Conservation (phyloP, 441 rosid species). For the Daphne laureola region DNA sequence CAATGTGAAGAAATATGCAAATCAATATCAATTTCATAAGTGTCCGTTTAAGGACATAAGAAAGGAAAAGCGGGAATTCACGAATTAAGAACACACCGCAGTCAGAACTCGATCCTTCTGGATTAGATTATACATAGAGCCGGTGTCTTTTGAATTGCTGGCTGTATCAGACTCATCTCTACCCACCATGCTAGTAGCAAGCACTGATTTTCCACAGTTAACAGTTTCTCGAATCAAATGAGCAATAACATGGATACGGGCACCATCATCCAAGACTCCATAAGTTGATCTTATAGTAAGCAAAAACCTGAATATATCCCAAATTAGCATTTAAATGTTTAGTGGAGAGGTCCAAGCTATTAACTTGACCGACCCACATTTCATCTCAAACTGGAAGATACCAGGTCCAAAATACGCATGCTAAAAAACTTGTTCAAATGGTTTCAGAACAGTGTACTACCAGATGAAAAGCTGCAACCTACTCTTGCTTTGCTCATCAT, state of each 20-base stretch:
- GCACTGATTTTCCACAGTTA: constrained; percentile 78
- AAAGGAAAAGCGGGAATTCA: neutral
- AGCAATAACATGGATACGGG: constrained; percentile 91
- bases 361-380: constrained; percentile 1
- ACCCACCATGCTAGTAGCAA: constrained; percentile 69
- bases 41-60: neutral
- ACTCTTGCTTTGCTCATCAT: constrained; percentile 93
- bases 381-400: constrained; percentile 2
- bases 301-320: constrained; percentile 57
- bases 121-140: constrained; percentile 71
- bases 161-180: constrained; percentile 68
- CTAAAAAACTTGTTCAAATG: constrained; percentile 1
- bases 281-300: constrained; percentile 76
- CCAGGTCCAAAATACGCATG: constrained; percentile 8
- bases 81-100: constrained; percentile 43
- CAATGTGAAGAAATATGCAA: neutral
- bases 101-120: constrained; percentile 89
- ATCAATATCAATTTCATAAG: too few species aligned
- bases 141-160: constrained; percentile 60
- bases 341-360: constrained; percentile 10
- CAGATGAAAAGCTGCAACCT: constrained; percentile 94
- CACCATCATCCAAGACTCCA: constrained; percentile 84
- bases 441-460: constrained; percentile 20
- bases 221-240: constrained; percentile 92
- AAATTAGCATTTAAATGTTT: constrained; percentile 17